Evolutionary conservation across 2,329 filamentous ascomycete genomes (phyloP).

Genomic region (Elsinoe batatas): DNA sequence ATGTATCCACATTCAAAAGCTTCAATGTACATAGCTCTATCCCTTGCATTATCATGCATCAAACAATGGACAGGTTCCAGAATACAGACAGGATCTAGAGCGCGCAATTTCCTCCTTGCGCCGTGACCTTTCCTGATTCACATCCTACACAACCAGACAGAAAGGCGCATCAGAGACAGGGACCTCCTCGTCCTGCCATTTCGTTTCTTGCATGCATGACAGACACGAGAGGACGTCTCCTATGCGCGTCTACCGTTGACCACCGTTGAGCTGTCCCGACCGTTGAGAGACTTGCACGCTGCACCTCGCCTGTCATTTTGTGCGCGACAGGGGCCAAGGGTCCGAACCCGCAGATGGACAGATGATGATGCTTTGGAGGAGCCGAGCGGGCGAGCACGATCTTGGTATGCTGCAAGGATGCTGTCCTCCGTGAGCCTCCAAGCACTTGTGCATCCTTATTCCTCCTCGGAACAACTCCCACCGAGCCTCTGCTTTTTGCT

Average conservation of each 20-base stretch:
- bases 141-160: neutral
- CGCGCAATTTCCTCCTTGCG: neutral
- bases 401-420: neutral
- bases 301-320: neutral
- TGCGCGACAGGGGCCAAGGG: neutral
- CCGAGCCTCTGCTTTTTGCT: neutral
- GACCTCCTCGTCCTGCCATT: neutral
- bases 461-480: neutral
- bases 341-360: neutral
- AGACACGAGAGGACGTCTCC: neutral
- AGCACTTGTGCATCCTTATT: too few relatives aligned
- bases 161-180: neutral
- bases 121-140: neutral
- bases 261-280: neutral
- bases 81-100: neutral
- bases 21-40: constrained; percentile 1
- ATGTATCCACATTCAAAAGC: neutral
- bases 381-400: neutral
- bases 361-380: neutral
- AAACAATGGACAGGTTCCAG: constrained; percentile 2
- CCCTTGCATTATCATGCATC: neutral
- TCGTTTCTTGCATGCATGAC: neutral
- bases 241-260: neutral
- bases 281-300: neutral
- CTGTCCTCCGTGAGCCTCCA: too few relatives aligned